These are phyloP conservation scores for Dioszegia aurantiaca DNA, from an alignment of 768 basidiomycete species.

Conservation along the genomic window DNA sequence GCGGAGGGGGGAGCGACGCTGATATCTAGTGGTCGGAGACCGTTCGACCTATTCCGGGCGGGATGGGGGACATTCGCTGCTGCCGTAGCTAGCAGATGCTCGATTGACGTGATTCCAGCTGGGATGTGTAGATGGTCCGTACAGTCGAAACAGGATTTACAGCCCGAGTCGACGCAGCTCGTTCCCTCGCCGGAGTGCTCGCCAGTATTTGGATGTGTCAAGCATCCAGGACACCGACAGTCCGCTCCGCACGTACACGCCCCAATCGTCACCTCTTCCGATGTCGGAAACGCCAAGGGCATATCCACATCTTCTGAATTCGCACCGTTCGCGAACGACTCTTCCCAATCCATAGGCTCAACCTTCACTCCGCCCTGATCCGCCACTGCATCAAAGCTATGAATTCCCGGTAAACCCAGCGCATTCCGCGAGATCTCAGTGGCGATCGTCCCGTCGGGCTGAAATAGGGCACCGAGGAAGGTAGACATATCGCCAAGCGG, in stretches of 20 bases:
- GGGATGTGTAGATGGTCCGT: conserved; percentile 38
- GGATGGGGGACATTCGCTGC: conserved; percentile 43
- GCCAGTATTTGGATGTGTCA: conserved; percentile 36
- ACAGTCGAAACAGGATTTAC: conserved; percentile 43
- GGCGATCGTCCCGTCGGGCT: conserved; percentile 31
- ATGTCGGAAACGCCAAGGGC: conserved; percentile 38
- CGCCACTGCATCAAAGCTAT: conserved; percentile 36
- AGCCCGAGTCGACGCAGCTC: conserved; percentile 13
- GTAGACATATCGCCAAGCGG: conserved; percentile 37
- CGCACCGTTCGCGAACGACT: background rate
- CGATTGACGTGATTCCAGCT: conserved; percentile 42
- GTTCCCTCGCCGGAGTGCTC: background rate
- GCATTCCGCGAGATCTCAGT: conserved; percentile 34
- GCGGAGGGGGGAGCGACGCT: conserved; percentile 41
- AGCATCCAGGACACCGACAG: conserved; percentile 51
- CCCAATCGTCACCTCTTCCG: conserved; percentile 40
- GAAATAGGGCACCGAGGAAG: conserved; percentile 40
- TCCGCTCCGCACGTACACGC: conserved; percentile 52
- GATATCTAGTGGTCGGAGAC: conserved; percentile 39
- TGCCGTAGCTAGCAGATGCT: conserved; percentile 40
- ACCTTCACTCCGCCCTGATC: conserved; percentile 29
- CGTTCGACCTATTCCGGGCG: background rate
- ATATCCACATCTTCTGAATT: conserved; percentile 26
- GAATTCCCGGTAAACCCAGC: conserved; percentile 40
- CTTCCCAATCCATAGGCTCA: conserved; percentile 31